phyloP scores from a whole-genome alignment of 2,329 filamentous ascomycete species.

The Aureobasidium sp. region DNA sequence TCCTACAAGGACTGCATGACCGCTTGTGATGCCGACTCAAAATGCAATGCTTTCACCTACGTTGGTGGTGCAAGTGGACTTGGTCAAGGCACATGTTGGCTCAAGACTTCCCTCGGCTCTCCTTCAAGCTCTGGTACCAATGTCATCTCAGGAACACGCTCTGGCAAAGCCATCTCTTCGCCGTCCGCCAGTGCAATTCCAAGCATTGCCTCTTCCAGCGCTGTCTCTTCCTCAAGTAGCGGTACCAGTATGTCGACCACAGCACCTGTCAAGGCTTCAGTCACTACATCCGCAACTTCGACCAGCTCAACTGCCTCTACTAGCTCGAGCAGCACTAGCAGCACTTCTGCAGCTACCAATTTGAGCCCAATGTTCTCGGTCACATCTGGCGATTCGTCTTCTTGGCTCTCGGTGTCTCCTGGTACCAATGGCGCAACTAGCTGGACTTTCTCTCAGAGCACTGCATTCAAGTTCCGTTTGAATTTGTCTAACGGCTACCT shows the following conservation, averaged over 20 bases:
- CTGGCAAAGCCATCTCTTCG: not conserved
- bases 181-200: not conserved
- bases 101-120: slow-evolving; percentile 15
- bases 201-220: not conserved
- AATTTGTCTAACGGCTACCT: not conserved
- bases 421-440: not conserved
- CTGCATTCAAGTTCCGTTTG: not conserved
- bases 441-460: not conserved
- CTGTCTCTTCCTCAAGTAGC: not conserved
- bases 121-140: slow-evolving; percentile 15
- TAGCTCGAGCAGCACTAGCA: not conserved
- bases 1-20: slow-evolving; percentile 16
- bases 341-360: not conserved
- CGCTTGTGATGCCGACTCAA: slow-evolving; percentile 9
- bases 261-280: not conserved
- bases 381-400: not conserved
- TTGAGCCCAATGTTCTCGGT: not conserved
- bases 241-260: no score
- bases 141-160: slow-evolving; percentile 9
- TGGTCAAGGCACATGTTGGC: slow-evolving; percentile 10
- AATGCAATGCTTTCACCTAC: slow-evolving; percentile 18
- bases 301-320: not conserved
- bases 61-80: slow-evolving; percentile 15
- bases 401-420: not conserved
- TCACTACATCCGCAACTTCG: not conserved